Conservation (phyloP, 148 eudicot species). For the Linanthus parryae region DNA sequence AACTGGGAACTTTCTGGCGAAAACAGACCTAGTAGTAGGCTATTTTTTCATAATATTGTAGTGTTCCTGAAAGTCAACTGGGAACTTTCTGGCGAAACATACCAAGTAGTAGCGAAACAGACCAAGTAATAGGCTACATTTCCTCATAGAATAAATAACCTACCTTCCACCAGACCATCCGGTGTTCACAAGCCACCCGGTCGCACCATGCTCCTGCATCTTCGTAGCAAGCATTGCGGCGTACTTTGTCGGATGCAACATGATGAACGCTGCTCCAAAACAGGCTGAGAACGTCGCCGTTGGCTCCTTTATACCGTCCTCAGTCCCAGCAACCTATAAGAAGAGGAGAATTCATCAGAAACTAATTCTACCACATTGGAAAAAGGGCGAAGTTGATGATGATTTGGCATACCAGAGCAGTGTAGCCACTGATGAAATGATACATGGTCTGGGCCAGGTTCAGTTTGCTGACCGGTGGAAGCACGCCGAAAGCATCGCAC, state of each 20-base stretch:
- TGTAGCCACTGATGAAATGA: slow-evolving; percentile 88
- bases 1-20: too few species aligned
- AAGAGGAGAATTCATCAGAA: too few species aligned
- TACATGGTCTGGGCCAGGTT: slow-evolving; percentile 80
- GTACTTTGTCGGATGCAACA: slow-evolving; percentile 78
- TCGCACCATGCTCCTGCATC: slow-evolving; percentile 71
- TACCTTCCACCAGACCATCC: slow-evolving; percentile 93
- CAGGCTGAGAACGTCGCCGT: slow-evolving; percentile 80
- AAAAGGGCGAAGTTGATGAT: too few species aligned
- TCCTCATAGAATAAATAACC: too few species aligned
- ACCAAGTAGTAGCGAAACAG: too few species aligned
- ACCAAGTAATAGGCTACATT: too few species aligned
- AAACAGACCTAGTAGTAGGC: too few species aligned
- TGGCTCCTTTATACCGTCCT: slow-evolving; percentile 73
- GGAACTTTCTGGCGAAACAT: too few species aligned
- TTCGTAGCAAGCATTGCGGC: slow-evolving; percentile 81
- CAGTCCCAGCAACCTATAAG: slow-evolving; percentile 71
- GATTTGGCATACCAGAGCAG: slow-evolving; percentile 67
- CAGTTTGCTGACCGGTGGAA: slow-evolving; percentile 84
- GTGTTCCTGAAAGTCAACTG: too few species aligned
- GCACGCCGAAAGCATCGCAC: slow-evolving; percentile 81
- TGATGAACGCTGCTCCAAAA: slow-evolving; percentile 81
- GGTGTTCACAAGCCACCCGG: slow-evolving; percentile 83
- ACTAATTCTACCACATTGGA: too few species aligned
- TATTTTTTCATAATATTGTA: too few species aligned